phyloP scores from a whole-genome alignment of 176 grass and related monocot genomes.

The Aechmea fasciata region DNA sequence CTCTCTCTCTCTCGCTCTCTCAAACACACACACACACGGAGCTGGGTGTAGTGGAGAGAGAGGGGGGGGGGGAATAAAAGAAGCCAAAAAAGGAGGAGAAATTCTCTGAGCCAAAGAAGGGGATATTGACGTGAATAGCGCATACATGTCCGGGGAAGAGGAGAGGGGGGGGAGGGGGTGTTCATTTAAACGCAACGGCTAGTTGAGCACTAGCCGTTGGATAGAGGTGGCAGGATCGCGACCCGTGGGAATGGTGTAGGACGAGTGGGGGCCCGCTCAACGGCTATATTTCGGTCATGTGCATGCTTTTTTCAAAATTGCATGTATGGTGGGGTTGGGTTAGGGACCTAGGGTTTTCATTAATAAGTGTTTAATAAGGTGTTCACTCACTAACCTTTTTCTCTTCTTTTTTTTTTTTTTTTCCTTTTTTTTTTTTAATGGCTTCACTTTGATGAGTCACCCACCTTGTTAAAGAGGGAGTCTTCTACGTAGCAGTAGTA shows the following conservation, averaged over 20 bases:
- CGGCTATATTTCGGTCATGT: conserved; percentile 47
- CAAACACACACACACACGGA: background rate
- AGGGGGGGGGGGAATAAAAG: background rate
- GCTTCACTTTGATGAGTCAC: conserved; percentile 1
- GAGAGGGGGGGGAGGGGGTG: background rate
- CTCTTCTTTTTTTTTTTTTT: conserved; percentile 5
- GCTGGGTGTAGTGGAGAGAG: background rate
- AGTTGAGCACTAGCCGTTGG: conserved; percentile 11
- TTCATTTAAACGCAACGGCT: conserved; percentile 51
- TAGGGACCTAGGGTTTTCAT: too few relatives aligned
- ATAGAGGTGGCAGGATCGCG: conserved; percentile 17
- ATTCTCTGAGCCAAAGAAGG: conserved; percentile 8
- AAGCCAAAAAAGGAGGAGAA: background rate
- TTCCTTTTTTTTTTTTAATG: conserved; percentile 13
- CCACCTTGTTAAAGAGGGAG: background rate
- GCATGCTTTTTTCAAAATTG: conserved; percentile 35
- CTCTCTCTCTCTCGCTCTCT: conserved; percentile 10
- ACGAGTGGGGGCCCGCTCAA: conserved; percentile 19
- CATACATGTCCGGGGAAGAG: conserved; percentile 3
- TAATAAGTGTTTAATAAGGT: too few relatives aligned
- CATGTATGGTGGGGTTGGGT: background rate
- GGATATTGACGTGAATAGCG: conserved; percentile 24
- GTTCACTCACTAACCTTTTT: too few relatives aligned
- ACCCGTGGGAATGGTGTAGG: background rate
- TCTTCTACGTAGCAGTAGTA: too few relatives aligned